Base-by-base conservation (phyloP, 2,329 filamentous ascomycete genomes). In the Paraphoma sp. region DNA sequence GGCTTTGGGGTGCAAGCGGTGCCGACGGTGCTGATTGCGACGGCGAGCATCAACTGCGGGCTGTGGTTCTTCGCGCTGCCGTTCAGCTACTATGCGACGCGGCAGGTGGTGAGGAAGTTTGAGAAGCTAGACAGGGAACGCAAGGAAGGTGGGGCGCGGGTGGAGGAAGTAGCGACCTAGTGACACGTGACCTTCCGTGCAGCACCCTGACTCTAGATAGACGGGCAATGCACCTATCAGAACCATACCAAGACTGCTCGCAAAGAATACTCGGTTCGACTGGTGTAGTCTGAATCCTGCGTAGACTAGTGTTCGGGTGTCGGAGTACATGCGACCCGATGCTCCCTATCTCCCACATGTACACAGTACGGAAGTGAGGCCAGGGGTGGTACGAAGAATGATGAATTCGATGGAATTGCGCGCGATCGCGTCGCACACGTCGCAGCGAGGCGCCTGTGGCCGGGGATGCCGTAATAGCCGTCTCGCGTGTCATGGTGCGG, bases 1-100 rank as follows among this genome's bases (percentile, higher is more conserved):
- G 76, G 77, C 3, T 81, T 81, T 62, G 79, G 78, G 0, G 75
- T 81, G 6, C 80, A 82, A 53, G 79, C 79, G 38, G 73, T 80
- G 1, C 77, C 79, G 9, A 81, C 79, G 11, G 67, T 68, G 10
- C 65, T 81, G 42, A 79, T 81, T 60, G 73, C 70, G 5, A 81
- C 79, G 3, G 79, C 78, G 1, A 76, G 77, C 52, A 80, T 81
- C 57, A 81, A 81, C 49, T 72, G 75, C 31, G 78, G 66, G 0
- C 62, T 80, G 3, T 81, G 79, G 78, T 76, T 79, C 48, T 51
- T 78, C 36, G 78, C 78, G 0, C 53, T 81, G 47, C 77, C 77
- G 0, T 80, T 80, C 57, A 80, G 78, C 50, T 80, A 78, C 47
- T 80, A 76, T 68, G 78, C 79, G 23, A 81, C 79, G 1, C 43